Base-by-base conservation (phyloP, 2,329 filamentous ascomycete species). In the Penicillium corylophilum region DNA sequence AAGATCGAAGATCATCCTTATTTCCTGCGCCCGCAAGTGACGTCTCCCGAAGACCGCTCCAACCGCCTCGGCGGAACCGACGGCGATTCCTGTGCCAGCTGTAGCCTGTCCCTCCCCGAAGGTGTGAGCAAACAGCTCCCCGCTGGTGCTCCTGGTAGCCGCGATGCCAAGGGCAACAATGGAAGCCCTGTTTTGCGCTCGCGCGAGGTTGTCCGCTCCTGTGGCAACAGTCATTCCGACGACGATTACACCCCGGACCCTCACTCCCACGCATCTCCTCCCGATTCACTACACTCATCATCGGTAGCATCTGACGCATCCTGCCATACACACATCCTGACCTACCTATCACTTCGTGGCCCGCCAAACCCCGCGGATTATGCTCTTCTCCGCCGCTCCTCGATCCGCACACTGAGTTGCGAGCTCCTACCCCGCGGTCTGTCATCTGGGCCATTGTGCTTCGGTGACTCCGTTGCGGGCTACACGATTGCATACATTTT, bases 401-500 rank as follows among this genome's bases (percentile, higher is more conserved):
- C 78, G 47, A 81, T 84, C 58, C 79, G 81, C 53, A 82, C 81
- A 1, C 67, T 84, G 33, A 82, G 79, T 52, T 81, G 78, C 53
- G 81, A 84, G 62, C 73, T 77, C 9, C 71, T 84, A 3, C 81
- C 81, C 3, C 75, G 76, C 31, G 79, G 80, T 44, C 77, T 81
- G 36, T 78, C 80, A 0, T 81, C 80, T 6, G 81, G 81, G 0
- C 79, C 80, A n/a, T 68, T 84, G 42, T 81, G 78, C 60, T 84
- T 83, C 57, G 81, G 81, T 24, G 81, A 83, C 55, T 72, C 77
- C 0, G 73, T 74, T 18, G 74, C 78, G 5, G 81, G 81, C 46
- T 82, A 83, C 68, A 83, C 81, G 16, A 80, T 83, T 46, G 80
- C 81, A 38, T 83, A 82, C 62, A 76, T 82, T 36, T 84, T 84